phyloP scores from a whole-genome alignment of 441 rosid species.

The Breynia disticha region DNA sequence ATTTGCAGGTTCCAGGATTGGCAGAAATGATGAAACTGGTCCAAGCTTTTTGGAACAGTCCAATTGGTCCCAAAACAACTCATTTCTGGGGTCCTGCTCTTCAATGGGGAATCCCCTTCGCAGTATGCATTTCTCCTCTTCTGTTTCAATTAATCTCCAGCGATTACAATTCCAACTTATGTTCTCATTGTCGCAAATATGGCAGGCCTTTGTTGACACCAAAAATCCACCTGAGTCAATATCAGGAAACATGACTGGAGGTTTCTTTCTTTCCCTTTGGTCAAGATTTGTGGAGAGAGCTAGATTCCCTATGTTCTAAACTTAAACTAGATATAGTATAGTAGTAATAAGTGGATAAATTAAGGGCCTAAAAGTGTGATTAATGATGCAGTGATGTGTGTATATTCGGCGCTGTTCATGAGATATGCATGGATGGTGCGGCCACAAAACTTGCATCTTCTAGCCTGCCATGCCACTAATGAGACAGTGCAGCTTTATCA shows the following conservation, averaged over 20 bases:
- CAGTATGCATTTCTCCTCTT: constrained; percentile 30
- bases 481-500: constrained; percentile 76
- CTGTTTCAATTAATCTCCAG: neutral
- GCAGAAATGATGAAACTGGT: no score
- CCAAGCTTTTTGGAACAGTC: constrained; percentile 52
- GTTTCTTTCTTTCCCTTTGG: constrained; percentile 15
- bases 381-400: constrained; percentile 48
- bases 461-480: constrained; percentile 68
- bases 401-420: constrained; percentile 61
- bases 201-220: constrained; percentile 65
- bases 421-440: constrained; percentile 90
- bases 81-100: constrained; percentile 87
- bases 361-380: neutral
- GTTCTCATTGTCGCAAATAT: neutral
- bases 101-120: constrained; percentile 70
- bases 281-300: no score
- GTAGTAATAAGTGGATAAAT: no score
- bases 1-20: neutral
- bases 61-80: constrained; percentile 69
- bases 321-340: no score
- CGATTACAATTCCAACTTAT: no score
- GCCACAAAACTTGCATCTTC: constrained; percentile 64
- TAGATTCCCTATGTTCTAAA: no score
- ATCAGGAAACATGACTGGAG: constrained; percentile 70
- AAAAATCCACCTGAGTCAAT: constrained; percentile 76